These are phyloP conservation scores for Tetrahymena elliotti DNA, from an alignment of 73 alveolate genomes.

Conservation along the genomic window DNA sequence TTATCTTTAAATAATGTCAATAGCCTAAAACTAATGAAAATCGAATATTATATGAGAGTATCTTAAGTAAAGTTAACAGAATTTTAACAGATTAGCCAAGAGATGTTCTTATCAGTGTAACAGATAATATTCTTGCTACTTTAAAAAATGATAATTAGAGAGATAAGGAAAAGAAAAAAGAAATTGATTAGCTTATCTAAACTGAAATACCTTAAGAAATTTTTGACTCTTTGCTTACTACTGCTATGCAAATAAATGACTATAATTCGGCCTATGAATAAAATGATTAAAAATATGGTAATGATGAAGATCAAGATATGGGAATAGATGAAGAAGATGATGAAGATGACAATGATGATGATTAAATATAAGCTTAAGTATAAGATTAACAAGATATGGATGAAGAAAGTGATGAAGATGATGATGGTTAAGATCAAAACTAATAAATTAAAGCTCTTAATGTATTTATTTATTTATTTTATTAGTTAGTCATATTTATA, in stretches of 20 bases:
- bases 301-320: slow-evolving; percentile 44
- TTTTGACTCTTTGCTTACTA: slow-evolving; percentile 50
- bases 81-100: neutral
- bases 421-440: slow-evolving; percentile 38
- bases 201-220: slow-evolving; percentile 40
- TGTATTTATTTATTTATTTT: slow-evolving; percentile 45
- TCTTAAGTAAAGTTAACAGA: neutral
- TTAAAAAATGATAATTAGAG: neutral
- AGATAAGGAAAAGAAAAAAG: neutral
- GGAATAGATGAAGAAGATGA: slow-evolving; percentile 50
- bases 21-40: neutral
- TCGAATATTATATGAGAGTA: neutral
- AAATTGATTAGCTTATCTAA: neutral
- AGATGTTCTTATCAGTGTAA: neutral
- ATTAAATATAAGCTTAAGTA: slow-evolving; percentile 2
- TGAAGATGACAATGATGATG: slow-evolving; percentile 54
- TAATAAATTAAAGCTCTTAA: slow-evolving; percentile 40
- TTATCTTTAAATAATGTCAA: neutral
- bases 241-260: slow-evolving; percentile 68
- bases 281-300: slow-evolving; percentile 37
- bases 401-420: slow-evolving; percentile 42
- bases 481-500: slow-evolving; percentile 27
- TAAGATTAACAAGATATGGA: slow-evolving; percentile 24
- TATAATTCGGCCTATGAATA: slow-evolving; percentile 53
- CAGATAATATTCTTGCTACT: neutral